A percentile compares a stretch with the other conserved stretches of the same genome.
Conservation (phyloP, 2,329 filamentous ascomycete genomes). For the Sporothrix pseudoabietina region DNA sequence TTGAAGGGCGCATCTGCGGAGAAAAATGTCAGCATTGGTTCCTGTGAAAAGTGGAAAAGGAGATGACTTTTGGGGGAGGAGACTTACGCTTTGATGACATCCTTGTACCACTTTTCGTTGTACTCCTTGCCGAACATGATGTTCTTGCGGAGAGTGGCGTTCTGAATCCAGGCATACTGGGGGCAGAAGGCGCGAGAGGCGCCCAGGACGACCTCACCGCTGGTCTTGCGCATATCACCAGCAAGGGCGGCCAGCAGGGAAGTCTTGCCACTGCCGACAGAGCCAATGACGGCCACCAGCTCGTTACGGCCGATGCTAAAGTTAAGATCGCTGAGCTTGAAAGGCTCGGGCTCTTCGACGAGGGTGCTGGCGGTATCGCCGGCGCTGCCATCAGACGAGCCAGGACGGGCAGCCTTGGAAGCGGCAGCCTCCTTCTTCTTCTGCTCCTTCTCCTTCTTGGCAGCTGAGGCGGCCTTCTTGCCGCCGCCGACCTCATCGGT, state of each 20-base stretch:
- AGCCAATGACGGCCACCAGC: slow-evolving; percentile 80
- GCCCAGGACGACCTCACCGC: slow-evolving; percentile 72
- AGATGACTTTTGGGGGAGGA: neutral
- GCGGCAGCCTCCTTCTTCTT: slow-evolving; percentile 30
- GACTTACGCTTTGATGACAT: slow-evolving; percentile 75
- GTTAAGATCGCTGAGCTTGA: slow-evolving; percentile 69
- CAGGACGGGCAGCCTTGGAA: slow-evolving; percentile 11
- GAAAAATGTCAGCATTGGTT: neutral
- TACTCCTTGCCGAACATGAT: slow-evolving; percentile 84
- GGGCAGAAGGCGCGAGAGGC: slow-evolving; percentile 87
- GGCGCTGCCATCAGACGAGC: slow-evolving; percentile 45
- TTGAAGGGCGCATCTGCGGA: slow-evolving; percentile 69
- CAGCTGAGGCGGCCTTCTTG: slow-evolving; percentile 35
- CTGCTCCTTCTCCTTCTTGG: slow-evolving; percentile 42
- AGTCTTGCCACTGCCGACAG: slow-evolving; percentile 87
- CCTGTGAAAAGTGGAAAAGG: neutral
- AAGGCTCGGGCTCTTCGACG: slow-evolving; percentile 64
- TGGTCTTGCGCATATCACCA: slow-evolving; percentile 88
- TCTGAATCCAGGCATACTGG: slow-evolving; percentile 98
- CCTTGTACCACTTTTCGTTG: slow-evolving; percentile 75
- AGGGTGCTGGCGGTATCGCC: slow-evolving; percentile 58
- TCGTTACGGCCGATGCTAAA: slow-evolving; percentile 73
- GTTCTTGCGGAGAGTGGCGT: slow-evolving; percentile 82
- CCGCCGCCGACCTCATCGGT: slow-evolving; percentile 50
- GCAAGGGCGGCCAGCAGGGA: slow-evolving; percentile 86